Percentiles rank a stretch among this genome's conserved stretches.
Conservation (phyloP, 2,329 filamentous ascomycete genomes). For the Trichoderma gracile region DNA sequence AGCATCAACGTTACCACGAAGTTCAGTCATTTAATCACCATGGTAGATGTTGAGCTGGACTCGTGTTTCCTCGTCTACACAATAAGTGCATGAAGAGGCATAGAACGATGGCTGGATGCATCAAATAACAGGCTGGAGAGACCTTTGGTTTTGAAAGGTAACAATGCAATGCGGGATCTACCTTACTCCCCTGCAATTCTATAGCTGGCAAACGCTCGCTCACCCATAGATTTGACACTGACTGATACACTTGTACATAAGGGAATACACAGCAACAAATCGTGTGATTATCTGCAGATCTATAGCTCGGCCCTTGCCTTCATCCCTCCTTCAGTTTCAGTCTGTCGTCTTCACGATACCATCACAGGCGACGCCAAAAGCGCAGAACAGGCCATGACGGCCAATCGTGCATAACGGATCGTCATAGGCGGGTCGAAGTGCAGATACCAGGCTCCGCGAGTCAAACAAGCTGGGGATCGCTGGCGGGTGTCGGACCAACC, state of each 20-base stretch:
- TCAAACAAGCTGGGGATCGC: constrained; percentile 23
- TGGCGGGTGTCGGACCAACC: constrained; percentile 21
- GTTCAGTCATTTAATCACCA: too few species aligned
- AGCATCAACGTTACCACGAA: too few species aligned
- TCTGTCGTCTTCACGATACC: not conserved
- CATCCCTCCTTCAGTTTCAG: not conserved
- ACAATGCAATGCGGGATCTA: not conserved
- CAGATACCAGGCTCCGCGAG: constrained; percentile 21
- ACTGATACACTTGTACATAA: not conserved
- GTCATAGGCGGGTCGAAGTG: constrained; percentile 21
- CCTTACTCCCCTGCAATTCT: not conserved
- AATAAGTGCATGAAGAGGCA: too few species aligned
- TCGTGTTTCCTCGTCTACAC: not conserved
- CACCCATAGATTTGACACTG: too few species aligned
- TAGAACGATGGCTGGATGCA: not conserved
- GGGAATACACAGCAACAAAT: not conserved
- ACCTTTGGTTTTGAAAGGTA: not conserved
- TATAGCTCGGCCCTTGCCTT: not conserved
- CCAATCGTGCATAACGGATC: constrained; percentile 20
- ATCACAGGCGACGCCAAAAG: not conserved
- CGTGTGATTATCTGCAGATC: too few species aligned
- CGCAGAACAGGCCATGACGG: not conserved
- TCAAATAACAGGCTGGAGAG: not conserved
- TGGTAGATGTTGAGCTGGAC: too few species aligned
- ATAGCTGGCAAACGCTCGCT: not conserved